Conservation (phyloP, 2,329 filamentous ascomycete species). For the Penicillium digitatum region DNA sequence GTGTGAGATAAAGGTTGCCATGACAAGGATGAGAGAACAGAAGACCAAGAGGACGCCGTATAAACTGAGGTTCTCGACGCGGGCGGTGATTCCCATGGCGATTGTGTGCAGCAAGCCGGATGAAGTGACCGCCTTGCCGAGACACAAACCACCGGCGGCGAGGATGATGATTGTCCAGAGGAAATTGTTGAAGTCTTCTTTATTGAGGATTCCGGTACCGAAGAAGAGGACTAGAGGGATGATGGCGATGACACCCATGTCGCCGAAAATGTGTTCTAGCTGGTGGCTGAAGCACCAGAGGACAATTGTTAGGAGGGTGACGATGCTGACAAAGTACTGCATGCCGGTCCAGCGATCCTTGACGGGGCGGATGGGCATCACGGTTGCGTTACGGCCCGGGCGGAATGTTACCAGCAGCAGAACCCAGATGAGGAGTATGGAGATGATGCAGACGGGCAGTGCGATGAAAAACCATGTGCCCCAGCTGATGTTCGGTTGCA, state of each 20-base stretch:
- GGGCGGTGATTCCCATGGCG: conserved; percentile 67
- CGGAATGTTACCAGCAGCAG: conserved; percentile 81
- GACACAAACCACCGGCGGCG: conserved; percentile 83
- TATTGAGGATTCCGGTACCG: conserved; percentile 89
- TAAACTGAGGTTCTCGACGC: conserved; percentile 72
- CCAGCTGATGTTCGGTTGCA: conserved; percentile 89
- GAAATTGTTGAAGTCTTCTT: conserved; percentile 99
- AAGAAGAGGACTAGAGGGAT: conserved; percentile 96
- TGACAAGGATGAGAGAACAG: conserved; percentile 75
- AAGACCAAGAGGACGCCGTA: conserved; percentile 88
- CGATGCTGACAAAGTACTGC: conserved; percentile 86
- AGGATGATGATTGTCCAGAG: conserved; percentile 99
- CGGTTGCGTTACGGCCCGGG: conserved; percentile 77
- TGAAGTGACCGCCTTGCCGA: conserved; percentile 90
- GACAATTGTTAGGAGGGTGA: conserved; percentile 78
- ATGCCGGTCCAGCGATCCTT: conserved; percentile 83
- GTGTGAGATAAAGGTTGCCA: conserved; percentile 96
- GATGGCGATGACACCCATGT: conserved; percentile 98
- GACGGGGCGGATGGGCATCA: conserved; percentile 84
- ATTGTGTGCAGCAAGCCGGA: conserved; percentile 89
- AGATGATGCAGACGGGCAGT: conserved; percentile 86
- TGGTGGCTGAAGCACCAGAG: conserved; percentile 93
- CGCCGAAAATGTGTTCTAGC: conserved; percentile 80
- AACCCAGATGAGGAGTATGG: conserved; percentile 82
- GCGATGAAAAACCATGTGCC: conserved; percentile 95